Base-by-base conservation (phyloP, 805 yeast species). In the Metschnikowia picachoensis region DNA sequence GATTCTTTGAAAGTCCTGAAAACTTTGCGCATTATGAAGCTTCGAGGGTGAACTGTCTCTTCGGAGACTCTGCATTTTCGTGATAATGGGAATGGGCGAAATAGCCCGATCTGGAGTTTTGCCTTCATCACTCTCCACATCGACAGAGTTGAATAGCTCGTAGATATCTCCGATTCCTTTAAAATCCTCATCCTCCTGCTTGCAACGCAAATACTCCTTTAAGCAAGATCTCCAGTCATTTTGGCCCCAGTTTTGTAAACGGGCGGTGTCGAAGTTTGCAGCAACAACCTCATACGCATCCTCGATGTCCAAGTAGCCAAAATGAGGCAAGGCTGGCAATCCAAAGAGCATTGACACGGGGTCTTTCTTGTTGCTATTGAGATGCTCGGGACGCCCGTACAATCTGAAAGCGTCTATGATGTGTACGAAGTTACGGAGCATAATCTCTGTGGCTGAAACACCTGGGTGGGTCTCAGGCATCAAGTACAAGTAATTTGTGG, bases 401-500 rank as follows among this genome's bases (percentile, higher is more conserved):
- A 86, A 62, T 58, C 75, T 77, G 65, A 85, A 86, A 3, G 84
- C 72, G 60, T 86, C 87, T 69, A 83, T 76, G 15, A 85, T 70
- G 39, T 89, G 92, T 30, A 86, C 73, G 50, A 83, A 68, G 57
- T 80, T 74, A 49, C 95, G 68, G 37, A 86, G 77, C 80, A 85
- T 80, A 13, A 86, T 86, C 59, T 86, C 94, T 40, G 80, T 76
- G 14, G 83, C 82, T 38, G 78, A 74, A 28, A 86, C 92, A 35
- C 87, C 86, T 3, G 83, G 82, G 62, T 86, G 95, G 25, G 78
- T 60, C 44, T 77, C 80, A 3, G 95, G 94, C 73, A 86, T 80
- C 58, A 88, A 64, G 61, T 87, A 88, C 41, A 88, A 54, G 49
- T 64, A 67, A 45, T 64, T 60, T 17, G 76, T 66, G 34, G 58